Evolutionary conservation across 1,284 basidiomycete genomes (phyloP).

Genomic region (Sporisorium exsertum): DNA sequence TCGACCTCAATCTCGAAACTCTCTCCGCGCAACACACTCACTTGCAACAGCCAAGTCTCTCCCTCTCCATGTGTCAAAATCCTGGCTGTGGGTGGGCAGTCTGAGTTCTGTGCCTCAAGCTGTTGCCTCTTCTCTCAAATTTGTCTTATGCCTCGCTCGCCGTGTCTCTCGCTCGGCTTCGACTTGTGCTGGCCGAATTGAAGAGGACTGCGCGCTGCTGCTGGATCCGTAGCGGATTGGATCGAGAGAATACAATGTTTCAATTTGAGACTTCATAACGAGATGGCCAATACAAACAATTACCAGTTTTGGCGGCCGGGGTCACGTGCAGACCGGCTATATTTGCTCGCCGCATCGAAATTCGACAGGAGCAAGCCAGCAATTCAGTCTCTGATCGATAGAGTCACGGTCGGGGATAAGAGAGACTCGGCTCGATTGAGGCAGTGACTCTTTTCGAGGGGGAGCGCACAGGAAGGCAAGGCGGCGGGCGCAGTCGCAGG

Average conservation of each 20-base stretch:
- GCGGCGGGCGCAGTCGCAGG: constrained; percentile 9
- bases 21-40: constrained; percentile 2
- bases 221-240: neutral
- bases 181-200: neutral
- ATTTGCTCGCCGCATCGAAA: neutral
- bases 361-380: neutral
- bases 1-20: constrained; percentile 36
- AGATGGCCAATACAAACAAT: neutral
- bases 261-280: neutral
- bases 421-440: neutral
- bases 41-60: constrained; percentile 6
- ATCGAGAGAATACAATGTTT: neutral
- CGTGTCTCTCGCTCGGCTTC: neutral
- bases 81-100: constrained; percentile 1
- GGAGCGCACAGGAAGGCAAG: constrained; percentile 4
- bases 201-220: neutral
- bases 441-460: neutral
- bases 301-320: constrained; percentile 5
- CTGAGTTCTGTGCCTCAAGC: neutral
- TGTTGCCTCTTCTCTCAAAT: too few relatives aligned
- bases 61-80: neutral
- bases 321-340: neutral
- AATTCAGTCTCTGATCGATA: neutral
- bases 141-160: too few relatives aligned
- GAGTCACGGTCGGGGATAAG: constrained; percentile 9